Evolutionary conservation across 1,284 basidiomycete species (phyloP).

Genomic region (Sporisorium exsertum): DNA sequence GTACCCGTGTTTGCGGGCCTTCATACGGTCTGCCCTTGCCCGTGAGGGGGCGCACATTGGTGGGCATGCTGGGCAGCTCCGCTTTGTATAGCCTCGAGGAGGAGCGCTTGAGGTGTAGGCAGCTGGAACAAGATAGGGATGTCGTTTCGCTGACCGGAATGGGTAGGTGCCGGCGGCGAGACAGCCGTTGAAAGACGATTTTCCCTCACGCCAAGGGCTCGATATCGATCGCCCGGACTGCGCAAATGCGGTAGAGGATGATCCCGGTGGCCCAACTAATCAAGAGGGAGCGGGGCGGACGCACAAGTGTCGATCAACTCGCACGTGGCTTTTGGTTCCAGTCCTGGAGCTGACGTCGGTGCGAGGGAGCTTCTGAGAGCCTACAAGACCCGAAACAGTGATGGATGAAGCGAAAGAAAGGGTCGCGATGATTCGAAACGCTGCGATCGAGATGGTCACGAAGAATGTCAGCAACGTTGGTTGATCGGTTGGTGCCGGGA

Average conservation of each 20-base stretch:
- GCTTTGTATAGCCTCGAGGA: neutral
- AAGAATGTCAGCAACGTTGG: neutral
- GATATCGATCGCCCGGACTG: neutral
- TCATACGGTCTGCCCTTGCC: constrained; percentile 26
- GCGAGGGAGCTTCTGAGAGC: neutral
- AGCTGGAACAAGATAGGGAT: too few relatives aligned
- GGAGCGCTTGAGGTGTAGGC: neutral
- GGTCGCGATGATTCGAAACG: neutral
- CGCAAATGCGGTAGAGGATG: neutral
- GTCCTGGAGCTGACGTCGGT: neutral
- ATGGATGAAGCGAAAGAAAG: neutral
- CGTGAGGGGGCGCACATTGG: constrained; percentile 47
- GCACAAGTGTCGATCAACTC: neutral
- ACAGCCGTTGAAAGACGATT: too few relatives aligned
- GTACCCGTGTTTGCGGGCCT: constrained; percentile 18
- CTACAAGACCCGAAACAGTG: too few relatives aligned
- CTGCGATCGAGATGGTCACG: neutral
- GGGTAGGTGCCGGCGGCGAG: too few relatives aligned
- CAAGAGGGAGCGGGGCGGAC: neutral
- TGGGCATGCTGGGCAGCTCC: constrained; percentile 30
- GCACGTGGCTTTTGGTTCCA: neutral
- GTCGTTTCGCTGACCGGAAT: too few relatives aligned
- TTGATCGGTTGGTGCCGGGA: neutral
- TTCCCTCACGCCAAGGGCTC: too few relatives aligned
- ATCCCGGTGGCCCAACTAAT: neutral